Evolutionary conservation across 2,329 filamentous ascomycete species (phyloP).

Genomic region (Colletotrichum incanum): DNA sequence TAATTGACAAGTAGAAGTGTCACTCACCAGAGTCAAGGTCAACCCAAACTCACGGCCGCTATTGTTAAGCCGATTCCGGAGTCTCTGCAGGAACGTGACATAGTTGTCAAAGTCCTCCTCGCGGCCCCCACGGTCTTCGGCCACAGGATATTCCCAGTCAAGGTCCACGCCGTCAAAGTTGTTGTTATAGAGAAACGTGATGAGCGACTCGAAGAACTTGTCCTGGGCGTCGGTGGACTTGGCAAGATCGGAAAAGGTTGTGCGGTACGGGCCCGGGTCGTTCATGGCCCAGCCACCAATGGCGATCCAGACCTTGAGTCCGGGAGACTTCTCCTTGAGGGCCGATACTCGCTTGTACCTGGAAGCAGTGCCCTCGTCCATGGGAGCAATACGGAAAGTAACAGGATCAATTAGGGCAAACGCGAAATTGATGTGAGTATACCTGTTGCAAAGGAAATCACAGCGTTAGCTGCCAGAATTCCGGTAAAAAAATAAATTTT

Average conservation of each 20-base stretch:
- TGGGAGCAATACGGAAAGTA: constrained; percentile 47
- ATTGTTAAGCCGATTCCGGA: background rate
- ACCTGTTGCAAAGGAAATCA: constrained; percentile 17
- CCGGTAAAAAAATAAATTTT: too few species aligned
- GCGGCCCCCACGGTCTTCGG: constrained; percentile 41
- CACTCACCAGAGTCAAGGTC: constrained; percentile 26
- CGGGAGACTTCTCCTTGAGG: constrained; percentile 50
- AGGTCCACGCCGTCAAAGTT: constrained; percentile 49
- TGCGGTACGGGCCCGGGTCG: constrained; percentile 51
- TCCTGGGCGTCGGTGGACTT: constrained; percentile 23
- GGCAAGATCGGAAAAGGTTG: constrained; percentile 47
- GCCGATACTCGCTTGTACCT: background rate
- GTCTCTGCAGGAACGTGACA: constrained; percentile 60
- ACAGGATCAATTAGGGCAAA: constrained; percentile 53
- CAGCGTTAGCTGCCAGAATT: too few species aligned
- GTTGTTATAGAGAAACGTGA: constrained; percentile 45
- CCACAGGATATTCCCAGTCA: constrained; percentile 47
- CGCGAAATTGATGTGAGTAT: constrained; percentile 54
- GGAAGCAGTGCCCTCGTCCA: background rate
- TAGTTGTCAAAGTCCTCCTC: constrained; percentile 42
- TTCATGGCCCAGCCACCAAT: constrained; percentile 61
- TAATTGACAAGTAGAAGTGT: too few species aligned
- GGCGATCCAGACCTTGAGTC: constrained; percentile 56
- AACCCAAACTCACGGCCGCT: constrained; percentile 18
- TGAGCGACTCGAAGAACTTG: constrained; percentile 45